phyloP scores from a whole-genome alignment of 1,284 basidiomycete species.

The Sporisorium graminicola region DNA sequence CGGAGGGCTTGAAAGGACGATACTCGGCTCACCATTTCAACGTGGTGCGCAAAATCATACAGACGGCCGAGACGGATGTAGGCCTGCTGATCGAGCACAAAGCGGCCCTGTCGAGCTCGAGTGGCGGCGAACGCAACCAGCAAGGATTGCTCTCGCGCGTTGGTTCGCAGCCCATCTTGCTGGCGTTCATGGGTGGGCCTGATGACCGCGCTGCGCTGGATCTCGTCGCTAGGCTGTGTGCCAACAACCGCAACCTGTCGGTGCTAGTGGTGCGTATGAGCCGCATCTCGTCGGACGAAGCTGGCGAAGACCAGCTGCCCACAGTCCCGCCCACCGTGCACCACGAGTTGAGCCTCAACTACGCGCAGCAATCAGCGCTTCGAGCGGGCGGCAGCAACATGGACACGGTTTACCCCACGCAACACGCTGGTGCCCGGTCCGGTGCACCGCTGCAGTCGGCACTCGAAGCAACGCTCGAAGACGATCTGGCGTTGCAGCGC shows the following conservation, averaged over 20 bases:
- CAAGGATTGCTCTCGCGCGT: slow-evolving; percentile 25
- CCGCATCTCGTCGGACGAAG: slow-evolving; percentile 48
- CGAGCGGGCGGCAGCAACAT: slow-evolving; percentile 28
- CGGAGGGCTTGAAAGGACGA: slow-evolving; percentile 24
- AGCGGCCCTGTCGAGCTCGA: slow-evolving; percentile 62
- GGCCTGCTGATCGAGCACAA: slow-evolving; percentile 84
- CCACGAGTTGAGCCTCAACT: slow-evolving; percentile 45
- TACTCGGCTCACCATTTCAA: slow-evolving; percentile 72
- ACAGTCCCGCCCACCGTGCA: slow-evolving; percentile 59
- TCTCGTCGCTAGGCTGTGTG: slow-evolving; percentile 46
- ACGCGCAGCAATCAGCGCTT: slow-evolving; percentile 14
- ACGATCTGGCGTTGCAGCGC: slow-evolving; percentile 55
- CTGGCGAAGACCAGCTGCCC: slow-evolving; percentile 39
- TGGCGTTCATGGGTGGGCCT: slow-evolving; percentile 91
- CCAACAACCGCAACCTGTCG: slow-evolving; percentile 47
- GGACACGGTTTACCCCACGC: slow-evolving; percentile 61
- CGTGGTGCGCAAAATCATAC: slow-evolving; percentile 84
- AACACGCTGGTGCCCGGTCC: slow-evolving; percentile 11
- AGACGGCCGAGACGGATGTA: slow-evolving; percentile 73
- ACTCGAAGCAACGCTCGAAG: slow-evolving; percentile 58
- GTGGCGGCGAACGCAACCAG: not conserved
- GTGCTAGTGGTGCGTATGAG: slow-evolving; percentile 53
- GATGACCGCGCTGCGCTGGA: slow-evolving; percentile 86
- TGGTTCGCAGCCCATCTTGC: slow-evolving; percentile 75
- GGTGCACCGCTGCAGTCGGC: slow-evolving; percentile 24